Conservation (phyloP, 225 moss, liverwort and hornwort species). For the Ulota crispa region DNA sequence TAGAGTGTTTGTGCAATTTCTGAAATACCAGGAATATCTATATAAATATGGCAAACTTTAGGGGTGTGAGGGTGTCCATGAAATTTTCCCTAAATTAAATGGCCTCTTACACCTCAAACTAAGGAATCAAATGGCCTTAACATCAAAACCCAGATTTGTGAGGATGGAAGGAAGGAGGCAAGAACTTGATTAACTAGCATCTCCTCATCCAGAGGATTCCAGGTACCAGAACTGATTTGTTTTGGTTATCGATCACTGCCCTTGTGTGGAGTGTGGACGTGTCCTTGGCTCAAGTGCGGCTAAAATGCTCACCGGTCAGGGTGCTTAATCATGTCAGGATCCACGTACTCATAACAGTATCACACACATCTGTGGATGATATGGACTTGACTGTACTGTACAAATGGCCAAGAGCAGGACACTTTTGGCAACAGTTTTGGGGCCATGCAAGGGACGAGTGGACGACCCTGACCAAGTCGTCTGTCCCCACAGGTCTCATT, state of each 20-base stretch:
- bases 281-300: constrained; percentile 22
- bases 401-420: constrained; percentile 22
- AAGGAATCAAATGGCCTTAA: no score
- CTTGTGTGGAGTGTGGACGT: constrained; percentile 8
- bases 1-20: no score
- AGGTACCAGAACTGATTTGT: constrained; percentile 8
- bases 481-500: background rate
- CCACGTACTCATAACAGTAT: constrained; percentile 42
- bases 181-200: constrained; percentile 24
- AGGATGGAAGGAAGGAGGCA: background rate
- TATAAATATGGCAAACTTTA: no score
- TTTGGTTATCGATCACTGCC: constrained; percentile 1
- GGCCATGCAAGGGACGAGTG: constrained; percentile 24
- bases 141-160: no score
- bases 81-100: no score
- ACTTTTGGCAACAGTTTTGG: constrained; percentile 32
- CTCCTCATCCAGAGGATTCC: constrained; percentile 27
- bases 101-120: no score
- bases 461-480: constrained; percentile 30
- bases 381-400: constrained; percentile 26
- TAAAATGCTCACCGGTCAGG: constrained; percentile 29
- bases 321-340: constrained; percentile 22
- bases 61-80: no score
- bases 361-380: constrained; percentile 40
- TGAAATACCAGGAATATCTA: no score